phyloP scores from a whole-genome alignment of 495 filamentous ascomycete genomes.

The Cladorrhinum samala region DNA sequence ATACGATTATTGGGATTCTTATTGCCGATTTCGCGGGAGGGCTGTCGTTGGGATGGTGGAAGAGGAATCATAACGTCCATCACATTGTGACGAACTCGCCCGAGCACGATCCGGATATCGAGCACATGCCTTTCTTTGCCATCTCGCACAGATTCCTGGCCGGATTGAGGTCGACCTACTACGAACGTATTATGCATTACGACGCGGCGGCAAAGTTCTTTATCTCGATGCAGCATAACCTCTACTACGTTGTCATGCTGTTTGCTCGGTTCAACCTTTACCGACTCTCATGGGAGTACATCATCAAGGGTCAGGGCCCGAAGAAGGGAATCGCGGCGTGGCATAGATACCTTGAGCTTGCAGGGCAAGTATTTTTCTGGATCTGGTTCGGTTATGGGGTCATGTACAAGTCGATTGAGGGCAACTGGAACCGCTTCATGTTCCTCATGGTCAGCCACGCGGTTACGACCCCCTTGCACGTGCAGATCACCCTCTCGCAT shows the following conservation, averaged over 20 bases:
- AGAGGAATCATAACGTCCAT: conserved; percentile 94
- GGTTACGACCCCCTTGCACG: conserved; percentile 80
- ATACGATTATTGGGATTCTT: conserved; percentile 81
- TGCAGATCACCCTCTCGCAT: conserved; percentile 94
- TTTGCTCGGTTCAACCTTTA: conserved; percentile 95
- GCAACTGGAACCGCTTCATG: conserved; percentile 58
- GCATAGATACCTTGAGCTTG: conserved; percentile 81
- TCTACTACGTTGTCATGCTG: conserved; percentile 80
- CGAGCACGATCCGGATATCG: conserved; percentile 95
- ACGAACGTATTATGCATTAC: conserved; percentile 79
- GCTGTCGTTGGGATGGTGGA: conserved; percentile 95
- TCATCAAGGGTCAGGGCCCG: conserved; percentile 70
- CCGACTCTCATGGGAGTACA: conserved; percentile 72
- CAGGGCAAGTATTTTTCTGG: conserved; percentile 85
- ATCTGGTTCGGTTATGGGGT: conserved; percentile 86
- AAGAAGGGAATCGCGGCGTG: conserved; percentile 79
- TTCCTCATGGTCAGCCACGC: conserved; percentile 85
- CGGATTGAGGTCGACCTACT: conserved; percentile 77
- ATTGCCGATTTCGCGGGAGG: conserved; percentile 89
- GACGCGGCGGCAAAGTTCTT: conserved; percentile 68
- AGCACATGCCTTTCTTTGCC: conserved; percentile 94
- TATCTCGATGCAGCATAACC: conserved; percentile 70
- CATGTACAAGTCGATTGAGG: conserved; percentile 70
- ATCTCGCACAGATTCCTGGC: conserved; percentile 79
- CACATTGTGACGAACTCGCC: conserved; percentile 96